phyloP scores from a whole-genome alignment of 192 early-diverging fungal species.

The Chytriomyces hyalinus region DNA sequence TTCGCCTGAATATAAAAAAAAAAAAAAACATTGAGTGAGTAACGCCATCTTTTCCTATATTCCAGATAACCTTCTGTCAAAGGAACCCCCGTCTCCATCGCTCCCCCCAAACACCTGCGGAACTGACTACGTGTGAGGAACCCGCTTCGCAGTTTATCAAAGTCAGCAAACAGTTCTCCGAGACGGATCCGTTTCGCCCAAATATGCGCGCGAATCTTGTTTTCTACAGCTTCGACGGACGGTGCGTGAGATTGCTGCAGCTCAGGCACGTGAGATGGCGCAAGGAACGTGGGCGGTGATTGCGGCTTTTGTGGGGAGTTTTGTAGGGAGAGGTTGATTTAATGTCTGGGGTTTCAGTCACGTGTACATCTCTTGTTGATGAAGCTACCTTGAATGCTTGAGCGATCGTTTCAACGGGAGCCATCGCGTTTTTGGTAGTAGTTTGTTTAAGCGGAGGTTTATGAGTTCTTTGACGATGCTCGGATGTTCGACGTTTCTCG shows the following conservation, averaged over 20 bases:
- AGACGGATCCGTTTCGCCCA: constrained; percentile 55
- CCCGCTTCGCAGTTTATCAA: constrained; percentile 56
- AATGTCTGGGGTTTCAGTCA: too few relatives aligned
- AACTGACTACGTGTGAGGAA: constrained; percentile 57
- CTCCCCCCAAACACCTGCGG: constrained; percentile 45
- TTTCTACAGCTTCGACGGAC: constrained; percentile 41
- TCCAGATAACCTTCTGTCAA: constrained; percentile 3
- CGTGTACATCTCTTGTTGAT: too few relatives aligned
- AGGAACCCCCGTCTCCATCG: constrained; percentile 52
- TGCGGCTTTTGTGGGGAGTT: too few relatives aligned
- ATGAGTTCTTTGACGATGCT: too few relatives aligned
- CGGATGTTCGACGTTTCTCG: too few relatives aligned
- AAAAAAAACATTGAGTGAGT: not conserved
- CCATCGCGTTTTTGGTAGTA: too few relatives aligned
- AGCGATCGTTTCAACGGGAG: too few relatives aligned
- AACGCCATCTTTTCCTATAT: not conserved
- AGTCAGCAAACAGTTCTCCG: constrained; percentile 60
- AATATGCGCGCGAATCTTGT: constrained; percentile 54
- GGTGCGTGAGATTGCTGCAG: not conserved
- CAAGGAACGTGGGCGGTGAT: too few relatives aligned
- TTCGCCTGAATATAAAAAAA: constrained; percentile 28
- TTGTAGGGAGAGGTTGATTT: too few relatives aligned
- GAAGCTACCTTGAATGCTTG: too few relatives aligned
- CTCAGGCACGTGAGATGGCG: too few relatives aligned
- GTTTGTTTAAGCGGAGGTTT: too few relatives aligned